Percentiles rank a stretch among this genome's conserved stretches.
These are phyloP conservation scores for Lactarius tabidus DNA, from an alignment of 768 basidiomycete species.

Conservation along the genomic window DNA sequence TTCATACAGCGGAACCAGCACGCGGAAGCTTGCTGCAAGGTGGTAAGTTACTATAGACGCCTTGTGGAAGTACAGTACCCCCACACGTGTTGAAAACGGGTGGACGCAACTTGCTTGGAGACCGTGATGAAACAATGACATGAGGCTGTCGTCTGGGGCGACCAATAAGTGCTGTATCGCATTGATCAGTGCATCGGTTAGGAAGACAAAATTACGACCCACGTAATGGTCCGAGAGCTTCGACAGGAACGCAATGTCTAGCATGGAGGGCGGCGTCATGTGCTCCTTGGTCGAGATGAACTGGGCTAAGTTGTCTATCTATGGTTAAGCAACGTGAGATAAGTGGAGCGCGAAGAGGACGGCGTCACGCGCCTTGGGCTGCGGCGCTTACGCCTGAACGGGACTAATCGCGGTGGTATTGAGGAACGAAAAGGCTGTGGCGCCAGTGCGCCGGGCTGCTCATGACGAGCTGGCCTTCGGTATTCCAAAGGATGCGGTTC, in stretches of 20 bases:
- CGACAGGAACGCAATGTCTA: neutral
- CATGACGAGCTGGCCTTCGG: neutral
- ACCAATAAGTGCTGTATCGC: neutral
- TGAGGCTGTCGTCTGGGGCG: neutral
- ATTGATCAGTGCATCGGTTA: neutral
- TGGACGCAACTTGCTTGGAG: neutral
- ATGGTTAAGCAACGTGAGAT: neutral
- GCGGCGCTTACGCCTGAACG: constrained; percentile 2
- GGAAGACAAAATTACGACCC: neutral
- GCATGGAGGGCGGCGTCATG: too few relatives aligned
- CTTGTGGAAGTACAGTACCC: neutral
- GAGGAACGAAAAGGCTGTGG: neutral
- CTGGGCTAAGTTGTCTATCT: neutral
- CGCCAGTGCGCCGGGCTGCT: neutral
- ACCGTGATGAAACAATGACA: neutral
- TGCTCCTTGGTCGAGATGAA: too few relatives aligned
- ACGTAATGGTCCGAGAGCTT: neutral
- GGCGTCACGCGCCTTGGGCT: neutral
- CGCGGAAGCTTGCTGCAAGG: neutral
- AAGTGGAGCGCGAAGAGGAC: neutral
- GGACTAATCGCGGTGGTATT: neutral
- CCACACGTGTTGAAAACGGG: neutral
- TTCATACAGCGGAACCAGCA: neutral
- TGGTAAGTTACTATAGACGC: neutral
- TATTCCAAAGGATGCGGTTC: neutral